Evolutionary conservation across 2,329 filamentous ascomycete species (phyloP).

Genomic region (Ambrosiella xylebori): DNA sequence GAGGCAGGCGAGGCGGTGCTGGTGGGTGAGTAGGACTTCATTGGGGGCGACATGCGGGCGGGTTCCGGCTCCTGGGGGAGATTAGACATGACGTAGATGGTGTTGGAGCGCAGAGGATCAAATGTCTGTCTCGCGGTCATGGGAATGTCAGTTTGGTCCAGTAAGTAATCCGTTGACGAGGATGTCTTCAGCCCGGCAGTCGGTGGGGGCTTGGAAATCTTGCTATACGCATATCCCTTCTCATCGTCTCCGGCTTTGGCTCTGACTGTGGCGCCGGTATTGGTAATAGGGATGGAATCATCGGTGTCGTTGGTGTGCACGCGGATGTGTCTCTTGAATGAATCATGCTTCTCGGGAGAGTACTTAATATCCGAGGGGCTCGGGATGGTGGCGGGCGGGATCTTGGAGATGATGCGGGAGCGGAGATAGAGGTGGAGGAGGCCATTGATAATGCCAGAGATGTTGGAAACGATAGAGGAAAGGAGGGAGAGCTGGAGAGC

Average conservation of each 20-base stretch:
- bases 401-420: constrained; percentile 35
- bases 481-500: constrained; percentile 40
- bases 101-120: constrained; percentile 1
- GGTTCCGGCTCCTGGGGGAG: constrained; percentile 10
- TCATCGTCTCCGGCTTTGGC: not conserved
- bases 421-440: constrained; percentile 51
- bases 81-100: constrained; percentile 7
- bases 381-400: not conserved
- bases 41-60: constrained; percentile 2
- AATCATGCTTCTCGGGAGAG: constrained; percentile 5
- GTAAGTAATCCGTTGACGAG: not conserved
- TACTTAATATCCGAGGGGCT: not conserved
- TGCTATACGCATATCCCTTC: not conserved
- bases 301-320: constrained; percentile 5
- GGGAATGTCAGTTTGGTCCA: not conserved
- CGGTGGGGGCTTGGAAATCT: constrained; percentile 8
- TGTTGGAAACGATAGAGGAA: constrained; percentile 46
- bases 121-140: not conserved
- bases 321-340: constrained; percentile 9
- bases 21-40: not conserved
- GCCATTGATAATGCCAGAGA: constrained; percentile 47
- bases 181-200: constrained; percentile 4
- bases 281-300: not conserved
- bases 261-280: not conserved
- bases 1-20: not conserved